These are phyloP conservation scores for Heterobasidion irregulare DNA, from an alignment of 1,284 basidiomycete species.

Conservation along the genomic window DNA sequence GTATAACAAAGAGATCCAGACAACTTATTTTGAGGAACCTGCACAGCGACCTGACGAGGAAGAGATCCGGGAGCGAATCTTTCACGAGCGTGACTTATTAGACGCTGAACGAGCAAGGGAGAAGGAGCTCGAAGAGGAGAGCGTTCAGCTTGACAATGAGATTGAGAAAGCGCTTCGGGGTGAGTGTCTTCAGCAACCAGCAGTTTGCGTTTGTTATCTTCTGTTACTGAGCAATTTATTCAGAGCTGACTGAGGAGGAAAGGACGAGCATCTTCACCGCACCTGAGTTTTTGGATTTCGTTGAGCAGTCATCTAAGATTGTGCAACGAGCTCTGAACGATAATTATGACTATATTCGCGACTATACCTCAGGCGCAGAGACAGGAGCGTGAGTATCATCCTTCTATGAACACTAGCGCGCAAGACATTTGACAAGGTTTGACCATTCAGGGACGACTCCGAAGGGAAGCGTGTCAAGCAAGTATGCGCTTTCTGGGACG, in stretches of 20 bases:
- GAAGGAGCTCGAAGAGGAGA: conserved; percentile 75
- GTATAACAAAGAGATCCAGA: conserved; percentile 94
- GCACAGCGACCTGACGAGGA: conserved; percentile 50
- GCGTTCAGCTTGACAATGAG: conserved; percentile 68
- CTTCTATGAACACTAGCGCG: background rate
- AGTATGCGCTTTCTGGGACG: conserved; percentile 84
- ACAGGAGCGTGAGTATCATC: conserved; percentile 52
- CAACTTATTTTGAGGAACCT: conserved; percentile 52
- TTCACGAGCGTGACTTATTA: conserved; percentile 41
- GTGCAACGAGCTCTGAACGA: conserved; percentile 95
- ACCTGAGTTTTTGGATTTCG: conserved; percentile 88
- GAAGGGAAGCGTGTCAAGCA: conserved; percentile 85
- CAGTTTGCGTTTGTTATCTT: conserved; percentile 1
- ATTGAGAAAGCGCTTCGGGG: conserved; percentile 79
- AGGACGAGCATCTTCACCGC: conserved; percentile 72
- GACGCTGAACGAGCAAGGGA: conserved; percentile 71
- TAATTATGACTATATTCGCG: conserved; percentile 92
- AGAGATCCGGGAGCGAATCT: conserved; percentile 51
- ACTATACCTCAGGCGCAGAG: conserved; percentile 85
- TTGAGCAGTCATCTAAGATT: conserved; percentile 93
- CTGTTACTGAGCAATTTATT: background rate
- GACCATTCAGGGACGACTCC: conserved; percentile 63
- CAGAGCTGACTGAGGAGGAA: conserved; percentile 84
- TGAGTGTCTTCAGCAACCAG: conserved; percentile 19
- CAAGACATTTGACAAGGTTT: background rate